A percentile compares a stretch with the other conserved stretches of the same genome.
Evolutionary conservation across 1,284 basidiomycete genomes (phyloP).

Genomic region (Schizophyllum amplum): DNA sequence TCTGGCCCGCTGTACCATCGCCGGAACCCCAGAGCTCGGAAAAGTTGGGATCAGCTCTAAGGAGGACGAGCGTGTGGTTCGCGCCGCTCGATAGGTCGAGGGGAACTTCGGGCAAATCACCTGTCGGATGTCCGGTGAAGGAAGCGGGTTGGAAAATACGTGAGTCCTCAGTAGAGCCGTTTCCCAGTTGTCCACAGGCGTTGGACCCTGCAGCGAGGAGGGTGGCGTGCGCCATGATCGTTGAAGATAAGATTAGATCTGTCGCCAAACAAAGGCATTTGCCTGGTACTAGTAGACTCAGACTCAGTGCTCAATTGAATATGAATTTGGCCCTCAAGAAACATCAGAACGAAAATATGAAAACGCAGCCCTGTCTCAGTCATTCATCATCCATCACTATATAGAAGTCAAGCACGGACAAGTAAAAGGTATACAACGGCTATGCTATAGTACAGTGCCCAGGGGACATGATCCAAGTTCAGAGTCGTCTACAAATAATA

Average conservation of each 20-base stretch:
- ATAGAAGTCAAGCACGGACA: no score
- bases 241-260: background rate
- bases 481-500: no score
- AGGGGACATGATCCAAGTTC: no score
- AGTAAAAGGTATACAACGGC: no score
- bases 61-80: constrained; percentile 57
- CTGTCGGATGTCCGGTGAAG: constrained; percentile 26
- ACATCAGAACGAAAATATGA: no score
- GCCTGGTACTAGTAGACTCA: no score
- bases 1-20: constrained; percentile 53
- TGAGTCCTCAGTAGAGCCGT: constrained; percentile 49
- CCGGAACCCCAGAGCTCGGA: constrained; percentile 62
- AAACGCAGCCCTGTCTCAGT: no score
- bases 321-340: no score
- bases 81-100: constrained; percentile 47
- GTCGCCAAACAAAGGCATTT: no score
- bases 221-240: background rate
- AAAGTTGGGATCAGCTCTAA: constrained; percentile 17
- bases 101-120: constrained; percentile 23
- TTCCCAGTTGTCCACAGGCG: constrained; percentile 66
- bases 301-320: no score
- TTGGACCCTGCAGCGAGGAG: constrained; percentile 69
- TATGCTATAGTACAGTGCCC: no score
- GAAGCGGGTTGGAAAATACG: constrained; percentile 42
- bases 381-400: no score